Evolutionary conservation across 2,329 filamentous ascomycete genomes (phyloP).

Genomic region (Alternaria novae-zelandiae): DNA sequence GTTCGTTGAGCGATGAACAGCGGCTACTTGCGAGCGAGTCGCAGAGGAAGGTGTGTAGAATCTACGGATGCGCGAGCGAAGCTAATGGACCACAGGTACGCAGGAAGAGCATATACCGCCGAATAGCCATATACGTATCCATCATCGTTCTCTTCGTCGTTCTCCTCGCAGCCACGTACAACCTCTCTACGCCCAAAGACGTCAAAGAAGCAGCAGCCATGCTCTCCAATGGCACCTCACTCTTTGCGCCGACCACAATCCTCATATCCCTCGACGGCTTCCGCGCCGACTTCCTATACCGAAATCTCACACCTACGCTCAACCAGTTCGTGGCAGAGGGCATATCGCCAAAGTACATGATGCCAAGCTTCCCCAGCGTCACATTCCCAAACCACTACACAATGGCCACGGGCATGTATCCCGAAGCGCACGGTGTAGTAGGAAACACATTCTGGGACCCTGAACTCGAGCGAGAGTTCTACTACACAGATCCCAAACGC

Average conservation of each 20-base stretch:
- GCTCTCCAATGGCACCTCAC: constrained; percentile 78
- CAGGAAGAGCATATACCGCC: constrained; percentile 48
- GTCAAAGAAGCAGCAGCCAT: constrained; percentile 43
- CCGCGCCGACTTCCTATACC: constrained; percentile 87
- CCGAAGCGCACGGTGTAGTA: constrained; percentile 90
- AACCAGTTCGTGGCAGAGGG: constrained; percentile 80
- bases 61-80: constrained; percentile 43
- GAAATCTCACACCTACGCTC: constrained; percentile 82
- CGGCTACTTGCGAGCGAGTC: constrained; percentile 61
- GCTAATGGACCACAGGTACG: constrained; percentile 30
- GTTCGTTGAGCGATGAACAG: constrained; percentile 56
- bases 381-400: constrained; percentile 97
- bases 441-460: constrained; percentile 97
- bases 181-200: constrained; percentile 53
- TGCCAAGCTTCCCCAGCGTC: constrained; percentile 91
- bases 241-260: constrained; percentile 91
- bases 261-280: constrained; percentile 95
- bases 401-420: constrained; percentile 87
- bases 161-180: constrained; percentile 63
- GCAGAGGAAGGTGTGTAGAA: constrained; percentile 38
- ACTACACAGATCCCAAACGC: constrained; percentile 76
- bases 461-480: constrained; percentile 76
- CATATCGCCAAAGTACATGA: constrained; percentile 90
- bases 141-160: constrained; percentile 62
- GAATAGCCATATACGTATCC: constrained; percentile 50